phyloP scores from a whole-genome alignment of 768 basidiomycete species.

The Russula ochroleuca region DNA sequence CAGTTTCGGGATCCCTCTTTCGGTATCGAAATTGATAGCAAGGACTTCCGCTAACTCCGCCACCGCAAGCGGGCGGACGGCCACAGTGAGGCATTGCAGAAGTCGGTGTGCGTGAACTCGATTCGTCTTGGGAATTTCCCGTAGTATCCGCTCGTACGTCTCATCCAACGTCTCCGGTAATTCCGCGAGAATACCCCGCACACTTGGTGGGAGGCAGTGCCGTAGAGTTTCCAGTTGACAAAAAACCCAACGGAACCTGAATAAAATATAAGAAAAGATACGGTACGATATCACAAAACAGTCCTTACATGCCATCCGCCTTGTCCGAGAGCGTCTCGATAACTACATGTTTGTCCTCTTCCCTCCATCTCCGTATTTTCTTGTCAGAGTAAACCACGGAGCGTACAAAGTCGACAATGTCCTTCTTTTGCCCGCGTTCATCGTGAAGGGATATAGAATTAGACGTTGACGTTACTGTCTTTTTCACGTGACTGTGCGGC shows the following conservation, averaged over 20 bases:
- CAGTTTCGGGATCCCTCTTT: not conserved
- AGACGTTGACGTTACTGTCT: too few relatives aligned
- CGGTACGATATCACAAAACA: not conserved
- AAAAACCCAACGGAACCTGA: not conserved
- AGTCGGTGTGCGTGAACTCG: not conserved
- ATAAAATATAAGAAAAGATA: not conserved
- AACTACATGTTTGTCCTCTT: not conserved
- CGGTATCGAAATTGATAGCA: not conserved
- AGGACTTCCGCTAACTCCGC: not conserved
- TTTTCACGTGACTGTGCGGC: too few relatives aligned
- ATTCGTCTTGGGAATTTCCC: not conserved
- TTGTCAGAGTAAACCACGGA: not conserved
- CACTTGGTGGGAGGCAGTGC: not conserved
- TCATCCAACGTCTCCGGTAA: not conserved
- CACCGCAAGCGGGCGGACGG: too few relatives aligned
- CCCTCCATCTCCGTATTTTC: not conserved
- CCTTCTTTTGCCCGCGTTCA: not conserved
- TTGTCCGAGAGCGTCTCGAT: not conserved
- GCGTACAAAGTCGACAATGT: not conserved
- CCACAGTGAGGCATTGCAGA: not conserved
- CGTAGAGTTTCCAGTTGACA: not conserved
- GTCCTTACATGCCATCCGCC: not conserved
- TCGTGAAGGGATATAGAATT: not conserved
- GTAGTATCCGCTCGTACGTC: not conserved
- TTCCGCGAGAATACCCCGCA: not conserved